Percentiles rank a stretch among this genome's conserved stretches.
Conservation (phyloP, 1,139 yeast species). For the Sugiyamaella paludigena region DNA sequence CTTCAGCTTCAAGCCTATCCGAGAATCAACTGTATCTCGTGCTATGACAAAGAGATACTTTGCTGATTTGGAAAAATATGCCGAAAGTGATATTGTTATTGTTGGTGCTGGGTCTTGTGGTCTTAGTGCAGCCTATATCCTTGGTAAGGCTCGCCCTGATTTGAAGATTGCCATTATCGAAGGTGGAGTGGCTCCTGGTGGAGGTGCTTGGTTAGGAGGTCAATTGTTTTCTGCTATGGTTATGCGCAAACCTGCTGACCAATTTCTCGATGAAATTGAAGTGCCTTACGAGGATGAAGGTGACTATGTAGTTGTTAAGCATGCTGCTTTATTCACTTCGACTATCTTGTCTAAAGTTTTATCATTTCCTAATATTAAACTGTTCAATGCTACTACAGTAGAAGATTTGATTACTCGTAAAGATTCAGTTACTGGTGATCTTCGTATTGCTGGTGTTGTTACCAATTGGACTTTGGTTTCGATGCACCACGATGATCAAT, state of each 20-base stretch:
- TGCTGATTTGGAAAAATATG: slow-evolving; percentile 67
- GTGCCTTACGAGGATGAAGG: slow-evolving; percentile 77
- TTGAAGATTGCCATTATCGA: slow-evolving; percentile 72
- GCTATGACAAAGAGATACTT: slow-evolving; percentile 80
- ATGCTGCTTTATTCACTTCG: slow-evolving; percentile 75
- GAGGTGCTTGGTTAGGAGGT: slow-evolving; percentile 83
- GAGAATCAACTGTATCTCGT: slow-evolving; percentile 78
- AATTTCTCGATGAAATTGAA: slow-evolving; percentile 62
- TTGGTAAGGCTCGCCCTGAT: slow-evolving; percentile 75
- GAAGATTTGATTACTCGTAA: slow-evolving; percentile 76
- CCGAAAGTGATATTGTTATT: slow-evolving; percentile 72
- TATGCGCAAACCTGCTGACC: slow-evolving; percentile 72
- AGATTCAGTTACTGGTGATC: slow-evolving; percentile 50
- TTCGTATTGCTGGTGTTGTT: slow-evolving; percentile 74
- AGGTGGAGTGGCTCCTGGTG: slow-evolving; percentile 74
- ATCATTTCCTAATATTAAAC: slow-evolving; percentile 68
- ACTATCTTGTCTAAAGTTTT: slow-evolving; percentile 69
- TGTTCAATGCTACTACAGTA: slow-evolving; percentile 79
- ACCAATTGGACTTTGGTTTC: slow-evolving; percentile 82
- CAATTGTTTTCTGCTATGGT: slow-evolving; percentile 78
- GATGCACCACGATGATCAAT: slow-evolving; percentile 72
- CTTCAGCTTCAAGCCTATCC: slow-evolving; percentile 67
- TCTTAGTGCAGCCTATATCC: slow-evolving; percentile 54
- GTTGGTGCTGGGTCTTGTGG: slow-evolving; percentile 83
- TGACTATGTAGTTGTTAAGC: slow-evolving; percentile 75